Evolutionary conservation across 768 basidiomycete genomes (phyloP).

Genomic region (Boletus rubescentipes): DNA sequence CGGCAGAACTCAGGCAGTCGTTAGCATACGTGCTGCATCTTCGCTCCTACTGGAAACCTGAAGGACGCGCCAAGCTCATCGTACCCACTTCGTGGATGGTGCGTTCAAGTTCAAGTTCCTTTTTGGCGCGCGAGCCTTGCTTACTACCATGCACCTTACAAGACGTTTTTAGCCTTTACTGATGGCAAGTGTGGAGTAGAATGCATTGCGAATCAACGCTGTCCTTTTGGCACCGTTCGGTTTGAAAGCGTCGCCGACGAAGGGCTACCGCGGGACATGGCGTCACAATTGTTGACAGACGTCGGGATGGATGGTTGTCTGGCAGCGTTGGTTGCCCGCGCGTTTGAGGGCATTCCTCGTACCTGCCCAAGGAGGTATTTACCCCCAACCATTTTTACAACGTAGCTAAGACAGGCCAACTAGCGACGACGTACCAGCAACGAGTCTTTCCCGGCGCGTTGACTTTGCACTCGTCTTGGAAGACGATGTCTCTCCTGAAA

Average conservation of each 20-base stretch:
- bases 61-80: constrained; percentile 15
- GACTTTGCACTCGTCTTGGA: constrained; percentile 17
- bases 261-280: constrained; percentile 10
- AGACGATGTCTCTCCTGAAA: neutral
- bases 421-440: constrained; percentile 8
- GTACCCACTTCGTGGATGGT: constrained; percentile 29
- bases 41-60: constrained; percentile 22
- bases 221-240: constrained; percentile 19
- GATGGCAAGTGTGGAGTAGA: neutral
- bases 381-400: neutral
- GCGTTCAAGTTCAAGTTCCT: neutral
- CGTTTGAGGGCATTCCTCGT: constrained; percentile 17
- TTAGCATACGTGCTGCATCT: constrained; percentile 25
- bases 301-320: neutral
- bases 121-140: neutral
- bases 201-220: neutral
- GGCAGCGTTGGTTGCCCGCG: constrained; percentile 9
- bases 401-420: constrained; percentile 4
- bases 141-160: neutral
- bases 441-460: neutral
- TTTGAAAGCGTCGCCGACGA: constrained; percentile 11
- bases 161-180: constrained; percentile 12
- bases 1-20: constrained; percentile 15
- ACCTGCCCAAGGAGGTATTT: constrained; percentile 19
- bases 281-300: constrained; percentile 11